Conservation (phyloP, 176 grass and related monocot species). For the Zoysia japonica region DNA sequence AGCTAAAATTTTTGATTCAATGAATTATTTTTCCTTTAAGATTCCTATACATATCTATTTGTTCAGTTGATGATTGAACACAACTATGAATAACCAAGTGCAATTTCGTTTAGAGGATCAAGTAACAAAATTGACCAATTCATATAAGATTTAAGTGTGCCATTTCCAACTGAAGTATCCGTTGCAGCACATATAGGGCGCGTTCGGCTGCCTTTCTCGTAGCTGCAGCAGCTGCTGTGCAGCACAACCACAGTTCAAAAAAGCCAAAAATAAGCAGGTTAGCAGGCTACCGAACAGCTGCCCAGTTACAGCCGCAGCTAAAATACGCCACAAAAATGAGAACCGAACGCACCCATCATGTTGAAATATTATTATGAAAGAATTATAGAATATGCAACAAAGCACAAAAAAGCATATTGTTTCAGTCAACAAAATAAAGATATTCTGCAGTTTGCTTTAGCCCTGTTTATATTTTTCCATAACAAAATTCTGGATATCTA, state of each 20-base stretch:
- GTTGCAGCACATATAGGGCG: background rate
- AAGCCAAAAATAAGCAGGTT: no score
- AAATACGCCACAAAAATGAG: no score
- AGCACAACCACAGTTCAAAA: no score
- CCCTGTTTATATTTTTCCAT: background rate
- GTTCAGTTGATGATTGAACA: constrained; percentile 18
- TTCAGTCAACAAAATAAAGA: background rate
- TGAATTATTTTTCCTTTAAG: constrained; percentile 12
- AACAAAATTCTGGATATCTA: constrained; percentile 16
- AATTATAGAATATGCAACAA: constrained; percentile 17
- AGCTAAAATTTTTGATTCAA: constrained; percentile 19
- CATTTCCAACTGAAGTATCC: constrained; percentile 27
- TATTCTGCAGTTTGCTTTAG: background rate
- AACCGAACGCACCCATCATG: background rate
- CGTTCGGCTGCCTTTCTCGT: no score
- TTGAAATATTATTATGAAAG: background rate
- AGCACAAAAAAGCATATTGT: background rate
- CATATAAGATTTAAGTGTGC: background rate
- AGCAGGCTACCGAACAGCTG: no score
- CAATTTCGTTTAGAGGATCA: constrained; percentile 16
- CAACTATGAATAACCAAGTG: constrained; percentile 17
- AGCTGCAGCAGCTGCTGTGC: no score
- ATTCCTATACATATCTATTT: constrained; percentile 14
- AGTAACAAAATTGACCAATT: constrained; percentile 17
- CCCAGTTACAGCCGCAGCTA: no score